Evolutionary conservation across 2,329 filamentous ascomycete species (phyloP).

Genomic region (Diplodia scrobiculata): DNA sequence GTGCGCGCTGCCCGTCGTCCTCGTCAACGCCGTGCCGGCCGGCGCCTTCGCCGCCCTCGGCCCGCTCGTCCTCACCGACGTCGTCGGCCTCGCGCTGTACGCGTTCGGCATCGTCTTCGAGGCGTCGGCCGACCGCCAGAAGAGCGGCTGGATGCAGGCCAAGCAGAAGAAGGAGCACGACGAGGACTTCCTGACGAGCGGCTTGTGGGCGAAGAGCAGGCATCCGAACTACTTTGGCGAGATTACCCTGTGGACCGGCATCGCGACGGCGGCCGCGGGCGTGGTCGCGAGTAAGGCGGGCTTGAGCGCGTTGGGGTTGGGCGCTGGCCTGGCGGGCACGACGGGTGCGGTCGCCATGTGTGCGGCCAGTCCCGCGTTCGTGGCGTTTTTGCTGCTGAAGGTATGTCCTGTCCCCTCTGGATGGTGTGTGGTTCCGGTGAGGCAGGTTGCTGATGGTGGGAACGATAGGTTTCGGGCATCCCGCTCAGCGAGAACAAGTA

Average conservation of each 20-base stretch:
- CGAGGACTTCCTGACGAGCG: constrained; percentile 66
- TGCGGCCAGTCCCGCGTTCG: constrained; percentile 65
- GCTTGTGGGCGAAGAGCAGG: constrained; percentile 62
- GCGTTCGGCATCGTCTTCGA: constrained; percentile 63
- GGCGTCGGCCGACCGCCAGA: constrained; percentile 64
- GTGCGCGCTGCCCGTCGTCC: constrained; percentile 66
- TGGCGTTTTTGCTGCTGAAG: constrained; percentile 64
- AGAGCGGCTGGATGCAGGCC: constrained; percentile 61
- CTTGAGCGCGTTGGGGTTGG: constrained; percentile 60
- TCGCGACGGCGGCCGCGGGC: constrained; percentile 62
- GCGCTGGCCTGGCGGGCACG: constrained; percentile 49
- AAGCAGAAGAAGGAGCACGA: constrained; percentile 67
- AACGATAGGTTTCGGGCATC: constrained; percentile 53
- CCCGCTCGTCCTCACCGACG: constrained; percentile 54
- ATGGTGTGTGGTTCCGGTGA: neutral
- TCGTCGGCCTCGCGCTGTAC: constrained; percentile 62
- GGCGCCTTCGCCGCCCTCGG: constrained; percentile 53
- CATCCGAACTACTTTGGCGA: constrained; percentile 77
- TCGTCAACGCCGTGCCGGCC: constrained; percentile 63
- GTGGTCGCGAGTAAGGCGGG: constrained; percentile 58
- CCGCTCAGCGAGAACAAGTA: constrained; percentile 70
- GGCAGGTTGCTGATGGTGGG: constrained; percentile 10
- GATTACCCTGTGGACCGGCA: constrained; percentile 67
- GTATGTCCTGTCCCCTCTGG: constrained; percentile 46
- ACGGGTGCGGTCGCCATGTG: constrained; percentile 54